Conservation (phyloP, 1,139 yeast species). For the Magnusiomyces paraingens region DNA sequence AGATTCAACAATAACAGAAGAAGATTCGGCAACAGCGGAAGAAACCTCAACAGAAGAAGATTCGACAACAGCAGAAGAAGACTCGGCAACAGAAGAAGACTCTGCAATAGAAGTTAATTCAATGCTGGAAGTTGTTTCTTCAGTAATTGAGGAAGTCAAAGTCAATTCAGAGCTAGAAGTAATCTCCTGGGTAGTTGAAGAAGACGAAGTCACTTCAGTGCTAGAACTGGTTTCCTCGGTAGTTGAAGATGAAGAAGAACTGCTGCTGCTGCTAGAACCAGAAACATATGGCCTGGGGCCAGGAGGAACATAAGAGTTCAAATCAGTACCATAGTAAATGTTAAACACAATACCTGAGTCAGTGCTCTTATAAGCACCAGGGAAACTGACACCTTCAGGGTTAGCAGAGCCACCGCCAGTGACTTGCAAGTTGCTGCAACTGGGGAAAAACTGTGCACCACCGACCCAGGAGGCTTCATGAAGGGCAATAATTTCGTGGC, state of each 20-base stretch:
- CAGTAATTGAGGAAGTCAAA: background rate
- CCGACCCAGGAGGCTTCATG: constrained; percentile 4
- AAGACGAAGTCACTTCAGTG: background rate
- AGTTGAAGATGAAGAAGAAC: background rate
- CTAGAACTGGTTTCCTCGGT: background rate
- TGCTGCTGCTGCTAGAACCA: background rate
- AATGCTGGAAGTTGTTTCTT: background rate
- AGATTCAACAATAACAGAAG: background rate
- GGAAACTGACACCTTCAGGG: constrained; percentile 17
- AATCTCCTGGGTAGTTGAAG: background rate
- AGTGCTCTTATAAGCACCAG: constrained; percentile 15
- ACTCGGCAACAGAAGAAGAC: background rate
- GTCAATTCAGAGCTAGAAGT: background rate
- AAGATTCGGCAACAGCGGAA: background rate
- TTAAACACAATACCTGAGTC: constrained; percentile 16
- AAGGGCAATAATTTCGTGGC: constrained; percentile 16
- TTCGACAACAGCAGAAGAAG: background rate
- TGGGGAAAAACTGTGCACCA: constrained; percentile 17
- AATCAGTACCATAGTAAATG: constrained; percentile 4
- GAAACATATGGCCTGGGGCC: background rate
- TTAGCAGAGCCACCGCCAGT: constrained; percentile 14
- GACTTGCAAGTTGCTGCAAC: constrained; percentile 15
- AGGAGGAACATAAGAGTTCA: background rate
- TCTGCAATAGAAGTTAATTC: background rate
- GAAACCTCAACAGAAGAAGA: background rate